Base-by-base conservation (phyloP, 345 rosid species). In the Nasturtium officinale region DNA sequence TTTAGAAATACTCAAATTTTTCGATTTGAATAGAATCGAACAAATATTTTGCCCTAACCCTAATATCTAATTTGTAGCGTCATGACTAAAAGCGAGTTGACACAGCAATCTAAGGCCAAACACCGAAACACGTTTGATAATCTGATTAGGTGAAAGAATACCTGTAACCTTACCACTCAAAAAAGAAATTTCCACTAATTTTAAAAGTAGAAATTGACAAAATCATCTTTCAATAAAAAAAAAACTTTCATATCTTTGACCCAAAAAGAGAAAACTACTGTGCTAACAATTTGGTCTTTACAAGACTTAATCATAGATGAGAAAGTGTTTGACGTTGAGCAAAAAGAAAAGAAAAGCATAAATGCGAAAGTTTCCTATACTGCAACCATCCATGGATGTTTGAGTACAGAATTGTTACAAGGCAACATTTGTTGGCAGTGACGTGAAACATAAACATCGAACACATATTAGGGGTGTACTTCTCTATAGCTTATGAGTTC, bases 181-280 rank as follows among this genome's bases (percentile, higher is more conserved):
- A 33, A 68, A 74, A 35, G 43, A 58, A 37, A 7, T 50, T 67
- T n/a, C 78, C 78, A 75, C 78, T 75, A 60, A 75, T 51, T 33
- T 2, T 0, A 2, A 20, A 75, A 75, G 74, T 40, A 60, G 68
- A 75, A 67, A 42, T 11, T 67, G 74, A 75, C 68, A 59, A 50
- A 16, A 20, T 2, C 56, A 28, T 61, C 78, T 67, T 67, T 67
- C 9, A 16, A 42, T 30, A 56, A 52, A 67, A 51, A 25, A 25
- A 69, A 75, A 58, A 67, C 21, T 7, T 5, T 5, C 57, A 52
- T 75, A 52, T 75, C 73, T 59, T 75, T 75, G 78, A 75, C 78
- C 48, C 48, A 48, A 50, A 73, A 67, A 30, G 68, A 67, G 52
- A 47, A 5, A 60, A 67, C 60, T 67, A 60, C 68, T 75, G 73